These are phyloP conservation scores for Prunus campanulata DNA, from an alignment of 306 rosid genomes.

Conservation along the genomic window DNA sequence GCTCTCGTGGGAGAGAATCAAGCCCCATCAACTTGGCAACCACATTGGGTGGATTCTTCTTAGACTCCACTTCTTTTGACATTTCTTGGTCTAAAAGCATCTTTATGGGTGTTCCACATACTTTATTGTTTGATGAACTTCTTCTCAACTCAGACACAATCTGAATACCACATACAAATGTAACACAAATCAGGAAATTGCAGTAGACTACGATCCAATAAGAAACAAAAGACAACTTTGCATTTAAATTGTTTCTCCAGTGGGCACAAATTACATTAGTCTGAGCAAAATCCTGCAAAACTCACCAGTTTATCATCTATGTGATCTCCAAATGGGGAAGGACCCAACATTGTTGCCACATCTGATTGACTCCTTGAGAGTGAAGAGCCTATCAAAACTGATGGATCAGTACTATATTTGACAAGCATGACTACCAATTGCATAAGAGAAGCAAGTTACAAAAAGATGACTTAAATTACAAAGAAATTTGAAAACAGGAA, in stretches of 20 bases:
- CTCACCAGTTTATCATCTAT: conserved; percentile 71
- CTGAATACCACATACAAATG: conserved; percentile 34
- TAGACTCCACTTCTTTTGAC: conserved; percentile 64
- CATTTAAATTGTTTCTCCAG: neutral
- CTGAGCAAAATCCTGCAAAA: conserved; percentile 21
- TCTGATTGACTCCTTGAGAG: conserved; percentile 62
- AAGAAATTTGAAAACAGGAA: neutral
- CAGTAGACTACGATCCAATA: conserved; percentile 18
- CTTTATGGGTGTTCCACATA: conserved; percentile 62
- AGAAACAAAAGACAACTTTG: neutral
- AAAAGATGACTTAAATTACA: neutral
- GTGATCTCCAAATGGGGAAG: conserved; percentile 52
- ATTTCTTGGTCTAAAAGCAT: conserved; percentile 79
- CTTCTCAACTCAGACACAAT: conserved; percentile 54
- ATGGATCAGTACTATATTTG: neutral
- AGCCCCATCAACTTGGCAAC: conserved; percentile 98
- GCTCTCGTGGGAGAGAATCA: conserved; percentile 59
- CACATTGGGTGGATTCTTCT: conserved; percentile 60
- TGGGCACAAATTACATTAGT: neutral
- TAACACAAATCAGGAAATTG: conserved; percentile 20
- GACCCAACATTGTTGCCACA: conserved; percentile 41
- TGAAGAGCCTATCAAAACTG: conserved; percentile 51
- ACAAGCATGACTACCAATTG: conserved; percentile 16
- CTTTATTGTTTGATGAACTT: conserved; percentile 50
- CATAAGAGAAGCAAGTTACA: neutral